These are phyloP conservation scores for Nakataea oryzae DNA, from an alignment of 2,329 filamentous ascomycete genomes.

Conservation along the genomic window DNA sequence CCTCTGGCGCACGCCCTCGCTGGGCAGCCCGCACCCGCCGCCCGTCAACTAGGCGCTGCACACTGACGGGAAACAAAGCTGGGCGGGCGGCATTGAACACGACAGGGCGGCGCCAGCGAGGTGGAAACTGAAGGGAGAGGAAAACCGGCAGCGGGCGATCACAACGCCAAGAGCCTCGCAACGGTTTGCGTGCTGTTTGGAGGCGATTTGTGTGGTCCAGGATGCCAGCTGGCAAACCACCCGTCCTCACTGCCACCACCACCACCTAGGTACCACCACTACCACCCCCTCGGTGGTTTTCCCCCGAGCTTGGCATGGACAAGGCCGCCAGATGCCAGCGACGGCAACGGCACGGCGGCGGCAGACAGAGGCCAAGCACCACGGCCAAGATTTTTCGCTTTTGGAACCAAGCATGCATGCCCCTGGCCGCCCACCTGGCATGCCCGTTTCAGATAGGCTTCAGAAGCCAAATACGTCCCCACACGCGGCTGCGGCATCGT, in stretches of 20 bases:
- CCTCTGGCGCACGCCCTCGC: too few species aligned
- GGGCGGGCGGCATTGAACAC: too few species aligned
- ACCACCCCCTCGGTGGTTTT: background rate
- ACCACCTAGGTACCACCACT: background rate
- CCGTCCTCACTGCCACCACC: too few species aligned
- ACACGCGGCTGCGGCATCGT: background rate
- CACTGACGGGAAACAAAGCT: too few species aligned
- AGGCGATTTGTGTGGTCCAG: background rate
- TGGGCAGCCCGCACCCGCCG: background rate
- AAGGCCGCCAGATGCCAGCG: background rate
- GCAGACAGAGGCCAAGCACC: background rate
- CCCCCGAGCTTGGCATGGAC: background rate
- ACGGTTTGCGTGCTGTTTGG: background rate
- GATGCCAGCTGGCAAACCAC: background rate
- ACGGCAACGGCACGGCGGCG: background rate
- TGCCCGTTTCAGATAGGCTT: slow-evolving; percentile 18
- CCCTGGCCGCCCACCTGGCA: background rate
- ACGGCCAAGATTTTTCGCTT: background rate
- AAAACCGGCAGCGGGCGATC: background rate
- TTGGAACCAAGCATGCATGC: background rate
- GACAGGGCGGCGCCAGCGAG: too few species aligned
- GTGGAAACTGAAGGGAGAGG: background rate
- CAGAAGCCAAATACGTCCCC: slow-evolving; percentile 9
- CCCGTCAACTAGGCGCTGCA: background rate
- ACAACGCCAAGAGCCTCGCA: background rate